Conservation (phyloP, 2,329 filamentous ascomycete species). For the Fusarium sp. region DNA sequence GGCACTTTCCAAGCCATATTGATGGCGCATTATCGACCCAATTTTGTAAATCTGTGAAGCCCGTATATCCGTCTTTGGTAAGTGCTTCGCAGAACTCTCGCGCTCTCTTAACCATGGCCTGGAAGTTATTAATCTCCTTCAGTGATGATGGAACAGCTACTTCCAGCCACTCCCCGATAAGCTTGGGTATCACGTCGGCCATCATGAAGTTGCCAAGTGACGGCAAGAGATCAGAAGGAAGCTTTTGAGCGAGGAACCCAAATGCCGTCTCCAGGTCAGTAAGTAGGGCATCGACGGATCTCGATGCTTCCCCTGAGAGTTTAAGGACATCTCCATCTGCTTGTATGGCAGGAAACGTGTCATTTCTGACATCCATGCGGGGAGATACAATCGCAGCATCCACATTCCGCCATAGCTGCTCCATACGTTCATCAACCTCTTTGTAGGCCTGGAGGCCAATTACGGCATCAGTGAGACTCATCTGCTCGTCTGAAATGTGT, state of each 20-base stretch:
- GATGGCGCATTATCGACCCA: constrained; percentile 87
- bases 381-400: constrained; percentile 73
- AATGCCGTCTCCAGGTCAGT: constrained; percentile 67
- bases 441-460: constrained; percentile 72
- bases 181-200: constrained; percentile 74
- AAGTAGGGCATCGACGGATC: constrained; percentile 66
- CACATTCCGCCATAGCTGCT: constrained; percentile 73
- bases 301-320: constrained; percentile 60
- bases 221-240: constrained; percentile 69
- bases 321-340: constrained; percentile 60
- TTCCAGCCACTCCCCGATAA: constrained; percentile 83
- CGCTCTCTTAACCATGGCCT: constrained; percentile 76
- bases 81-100: constrained; percentile 75
- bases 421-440: constrained; percentile 72
- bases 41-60: constrained; percentile 74
- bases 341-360: constrained; percentile 57
- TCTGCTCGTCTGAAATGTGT: constrained; percentile 61
- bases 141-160: constrained; percentile 82
- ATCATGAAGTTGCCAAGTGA: constrained; percentile 80
- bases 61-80: constrained; percentile 73
- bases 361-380: constrained; percentile 64
- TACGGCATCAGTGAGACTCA: constrained; percentile 68
- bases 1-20: constrained; percentile 88
- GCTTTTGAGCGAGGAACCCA: constrained; percentile 64
- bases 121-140: constrained; percentile 78